Base-by-base conservation (phyloP, 2,329 filamentous ascomycete genomes). In the Talaromyces piceae region DNA sequence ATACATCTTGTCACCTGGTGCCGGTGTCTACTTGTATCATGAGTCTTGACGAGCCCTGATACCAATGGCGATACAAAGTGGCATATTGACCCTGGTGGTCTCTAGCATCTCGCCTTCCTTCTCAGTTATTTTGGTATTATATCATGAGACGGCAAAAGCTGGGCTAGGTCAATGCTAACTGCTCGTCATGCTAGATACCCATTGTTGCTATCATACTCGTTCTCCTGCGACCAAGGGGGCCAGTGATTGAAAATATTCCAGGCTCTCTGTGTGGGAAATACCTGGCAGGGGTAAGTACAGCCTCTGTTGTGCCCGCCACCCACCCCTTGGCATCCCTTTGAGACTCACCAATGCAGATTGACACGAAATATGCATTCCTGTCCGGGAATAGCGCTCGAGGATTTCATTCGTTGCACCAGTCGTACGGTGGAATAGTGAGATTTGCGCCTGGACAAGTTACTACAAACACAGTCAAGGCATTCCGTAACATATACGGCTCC, bases 21-120 rank as follows among this genome's bases (percentile, higher is more conserved):
- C 28, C 28, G 28, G 7, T 30, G 28, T 7, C 13, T 30, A 7
- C n/a, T 16, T 37, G 9, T 37, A 9, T 18, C 13, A 43, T 1
- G 77, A 60, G 7, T 74, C 62, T 4, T 49, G 56, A 12, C 52
- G 49, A 50, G 58, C 23, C 51, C 44, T 28, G 51, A 18, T 28
- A 27, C 54, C 18, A 58, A 63, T 62, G 5, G 7, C 55, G 18
- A 41, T 26, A 51, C 25, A 41, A 18, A 39, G 49, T 20, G 27
- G 45, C 26, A 9, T 46, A 11, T 7, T 46, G 45, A 46, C 26
- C 20, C 28, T 46, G 28, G 45, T 23, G 27, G 28, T 31, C 28
- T 46, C 23, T 22, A 31, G 6, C 26, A 30, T 31, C 20, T 30
- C 28, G n/a, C 45, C 9, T 45, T 49, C 12, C 33, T 43, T 4